Conservation (phyloP, 148 eudicot species). For the Beta vulgaris region DNA sequence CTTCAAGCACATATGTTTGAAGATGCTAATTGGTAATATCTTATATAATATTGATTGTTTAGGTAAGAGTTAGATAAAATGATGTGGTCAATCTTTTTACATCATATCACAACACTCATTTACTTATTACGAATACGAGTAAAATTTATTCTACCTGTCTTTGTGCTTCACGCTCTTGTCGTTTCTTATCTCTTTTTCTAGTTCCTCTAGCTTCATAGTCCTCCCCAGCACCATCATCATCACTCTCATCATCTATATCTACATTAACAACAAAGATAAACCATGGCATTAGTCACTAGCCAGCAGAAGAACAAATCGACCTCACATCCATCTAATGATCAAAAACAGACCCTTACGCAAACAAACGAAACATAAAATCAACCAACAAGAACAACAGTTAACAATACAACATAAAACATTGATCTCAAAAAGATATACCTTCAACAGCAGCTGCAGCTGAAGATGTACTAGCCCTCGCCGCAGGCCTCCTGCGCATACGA, state of each 20-base stretch:
- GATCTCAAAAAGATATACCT: conserved; percentile 37
- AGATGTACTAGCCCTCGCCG: conserved; percentile 82
- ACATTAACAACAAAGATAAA: conserved; percentile 18
- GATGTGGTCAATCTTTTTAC: too few relatives aligned
- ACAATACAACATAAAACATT: conserved; percentile 5
- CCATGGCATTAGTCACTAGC: background rate
- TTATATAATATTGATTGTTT: too few relatives aligned
- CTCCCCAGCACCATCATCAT: conserved; percentile 67
- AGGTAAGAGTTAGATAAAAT: background rate
- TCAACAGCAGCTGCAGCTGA: conserved; percentile 55
- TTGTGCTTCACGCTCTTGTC: conserved; percentile 93
- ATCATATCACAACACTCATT: background rate
- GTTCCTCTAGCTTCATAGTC: conserved; percentile 50
- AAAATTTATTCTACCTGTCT: conserved; percentile 44
- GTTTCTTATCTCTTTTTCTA: conserved; percentile 79
- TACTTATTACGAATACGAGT: background rate
- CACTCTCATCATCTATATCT: conserved; percentile 71
- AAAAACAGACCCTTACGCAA: background rate
- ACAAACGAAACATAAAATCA: background rate
- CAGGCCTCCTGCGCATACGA: conserved; percentile 82
- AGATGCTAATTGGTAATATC: too few relatives aligned
- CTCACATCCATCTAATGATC: background rate
- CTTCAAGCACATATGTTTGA: too few relatives aligned
- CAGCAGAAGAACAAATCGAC: background rate
- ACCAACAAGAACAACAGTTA: background rate